phyloP scores from a whole-genome alignment of 2,329 filamentous ascomycete genomes.

The Penicillium palitans region DNA sequence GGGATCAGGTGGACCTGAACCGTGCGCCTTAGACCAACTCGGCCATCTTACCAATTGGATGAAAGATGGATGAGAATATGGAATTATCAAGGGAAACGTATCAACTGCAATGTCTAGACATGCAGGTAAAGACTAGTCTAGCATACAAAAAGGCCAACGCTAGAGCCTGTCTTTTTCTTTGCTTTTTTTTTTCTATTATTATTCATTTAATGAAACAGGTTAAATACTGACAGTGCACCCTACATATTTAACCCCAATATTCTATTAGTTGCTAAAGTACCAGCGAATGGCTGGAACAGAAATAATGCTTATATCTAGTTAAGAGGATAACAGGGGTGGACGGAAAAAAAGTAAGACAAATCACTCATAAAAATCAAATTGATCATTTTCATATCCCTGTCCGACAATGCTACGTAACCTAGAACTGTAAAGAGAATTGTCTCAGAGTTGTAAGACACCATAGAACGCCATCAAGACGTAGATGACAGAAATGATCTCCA shows the following conservation, averaged over 20 bases:
- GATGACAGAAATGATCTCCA: not conserved
- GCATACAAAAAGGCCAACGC: not conserved
- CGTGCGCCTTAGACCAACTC: slow-evolving; percentile 40
- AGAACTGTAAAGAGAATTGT: not conserved
- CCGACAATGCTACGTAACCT: not conserved
- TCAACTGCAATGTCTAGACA: no score
- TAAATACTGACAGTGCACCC: no score
- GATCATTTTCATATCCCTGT: not conserved
- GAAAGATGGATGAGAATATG: rapidly evolving
- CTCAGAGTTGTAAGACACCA: not conserved
- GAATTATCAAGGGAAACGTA: not conserved
- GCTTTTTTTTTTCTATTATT: not conserved
- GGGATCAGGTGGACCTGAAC: slow-evolving; percentile 35
- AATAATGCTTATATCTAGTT: not conserved
- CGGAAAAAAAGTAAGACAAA: not conserved
- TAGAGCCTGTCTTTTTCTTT: not conserved
- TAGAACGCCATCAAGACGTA: not conserved
- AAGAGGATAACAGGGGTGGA: not conserved
- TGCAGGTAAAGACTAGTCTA: no score
- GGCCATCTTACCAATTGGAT: slow-evolving; percentile 34
- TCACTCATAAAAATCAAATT: not conserved
- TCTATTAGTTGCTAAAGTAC: not conserved
- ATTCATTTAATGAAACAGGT: no score
- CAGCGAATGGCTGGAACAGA: not conserved
- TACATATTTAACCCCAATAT: no score